Base-by-base conservation (phyloP, 78 protist species). In the Planoprotostelium fungivorum region DNA sequence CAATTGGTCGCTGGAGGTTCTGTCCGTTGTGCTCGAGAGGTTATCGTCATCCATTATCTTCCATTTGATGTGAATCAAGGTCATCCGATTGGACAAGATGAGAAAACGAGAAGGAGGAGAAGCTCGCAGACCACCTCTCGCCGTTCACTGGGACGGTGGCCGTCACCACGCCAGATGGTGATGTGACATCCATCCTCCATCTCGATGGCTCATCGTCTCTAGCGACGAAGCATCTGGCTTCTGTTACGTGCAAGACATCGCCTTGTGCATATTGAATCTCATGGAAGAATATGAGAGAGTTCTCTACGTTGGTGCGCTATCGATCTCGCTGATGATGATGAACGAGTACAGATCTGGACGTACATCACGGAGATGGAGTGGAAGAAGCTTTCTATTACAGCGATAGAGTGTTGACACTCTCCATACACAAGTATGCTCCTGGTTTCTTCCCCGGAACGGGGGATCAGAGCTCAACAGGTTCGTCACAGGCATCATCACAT, bases 231-330 rank as follows among this genome's bases (percentile, higher is more conserved):
- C 99, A 0, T 88, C 98, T 0, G 99, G 99, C 23, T 99, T 98
- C 87, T 99, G 99, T 93, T 99, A 99, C 91, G 96, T 98, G 84
- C 98, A 99, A 89, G 99, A 99, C 93, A 98, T 99, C 36, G 99
- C 98, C 9, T 92, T 99, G 35, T 96, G 95, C 36, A 98, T 98
- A 51, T 94, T 99, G 35, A 99, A 98, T 87, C 95, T 99, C 63
- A 93, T 98, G 29, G 96, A 96, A 95, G 88, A 51, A 25, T 51
- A 51, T 16, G 73, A 51, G 73, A 51, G 73, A 16, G 73, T 51
- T 16, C 31, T 51, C 73, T 51, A 51, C 73, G 16, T 51, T 25
- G 73, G 73, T 51, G 73, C 5, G 73, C 5, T 51, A 25, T 51
- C 73, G 31, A n/a, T n/a, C n/a, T n/a, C n/a, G n/a, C n/a, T n/a